Base-by-base conservation (phyloP, 257 asterid genomes). In the Coffea eugenioides region DNA sequence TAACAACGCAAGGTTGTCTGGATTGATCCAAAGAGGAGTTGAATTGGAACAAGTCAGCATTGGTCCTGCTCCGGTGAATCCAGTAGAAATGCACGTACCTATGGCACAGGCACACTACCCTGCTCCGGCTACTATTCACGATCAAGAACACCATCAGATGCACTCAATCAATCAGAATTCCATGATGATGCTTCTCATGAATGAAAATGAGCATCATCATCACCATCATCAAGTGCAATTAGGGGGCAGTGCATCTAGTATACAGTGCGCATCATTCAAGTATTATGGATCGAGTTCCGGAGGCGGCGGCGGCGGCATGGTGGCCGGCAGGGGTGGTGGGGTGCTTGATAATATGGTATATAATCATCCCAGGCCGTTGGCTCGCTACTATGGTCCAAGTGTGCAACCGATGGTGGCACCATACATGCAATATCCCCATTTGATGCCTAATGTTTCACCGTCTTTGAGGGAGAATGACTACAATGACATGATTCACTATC, bases 131-230 rank as follows among this genome's bases (percentile, higher is more conserved):
- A 6, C 46, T 14, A 2, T 16, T 4, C 45, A 80, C 3, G 23
- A 75, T 23, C 81, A 82, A 73, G 81, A 84, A 31, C 79, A 73
- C 3, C 86, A 82, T 23, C 79, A 76, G 15, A 1, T 65, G 36
- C 83, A 72, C 66, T 45, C 73, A 1, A 49, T 76, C 27, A 83
- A 79, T 77, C 88, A 81, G 71, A 88, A 84, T 67, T 45, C 71
- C 7, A 71, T 57, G 82, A 83, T 83, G 69, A n/a, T 64, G 66
- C 62, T 85, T 21, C 59, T 86, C 70, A 82, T 81, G 88, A 80
- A 82, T 25, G 86, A 84, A 0, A 59, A 71, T 5, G 76, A 77
- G 9, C 46, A 73, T 45, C 49, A 80, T 20, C 66, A 70, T 45
- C 49, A 80, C 14, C 66, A 70, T 25, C 72, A 71, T 65, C 48